phyloP scores from a whole-genome alignment of 2,329 filamentous ascomycete genomes.

The Tolypocladium paradoxum region DNA sequence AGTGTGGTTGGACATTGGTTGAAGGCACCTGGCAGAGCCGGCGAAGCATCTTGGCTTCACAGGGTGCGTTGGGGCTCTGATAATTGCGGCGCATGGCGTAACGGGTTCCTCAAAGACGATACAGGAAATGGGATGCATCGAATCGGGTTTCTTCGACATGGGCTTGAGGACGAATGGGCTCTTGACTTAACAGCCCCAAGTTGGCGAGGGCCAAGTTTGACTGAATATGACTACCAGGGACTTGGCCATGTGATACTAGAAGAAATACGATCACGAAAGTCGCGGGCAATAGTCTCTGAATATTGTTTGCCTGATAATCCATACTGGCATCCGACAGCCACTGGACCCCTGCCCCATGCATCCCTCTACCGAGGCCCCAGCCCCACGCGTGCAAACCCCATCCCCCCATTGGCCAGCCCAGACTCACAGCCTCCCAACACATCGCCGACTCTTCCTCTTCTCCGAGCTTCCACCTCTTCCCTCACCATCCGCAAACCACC shows the following conservation, averaged over 20 bases:
- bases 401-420: slow-evolving; percentile 16
- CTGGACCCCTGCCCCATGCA: slow-evolving; percentile 1
- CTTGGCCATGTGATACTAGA: neutral
- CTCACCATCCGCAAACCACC: slow-evolving; percentile 3
- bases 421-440: neutral
- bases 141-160: neutral
- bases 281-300: neutral
- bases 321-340: slow-evolving; percentile 3
- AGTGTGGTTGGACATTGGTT: neutral
- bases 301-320: neutral
- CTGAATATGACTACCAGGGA: neutral
- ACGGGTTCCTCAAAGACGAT: neutral
- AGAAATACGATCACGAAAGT: neutral
- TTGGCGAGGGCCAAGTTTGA: neutral
- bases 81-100: neutral
- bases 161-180: neutral
- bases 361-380: slow-evolving; percentile 13
- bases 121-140: neutral
- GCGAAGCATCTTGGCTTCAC: neutral
- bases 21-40: neutral
- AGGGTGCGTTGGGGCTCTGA: neutral
- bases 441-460: slow-evolving; percentile 1
- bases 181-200: neutral
- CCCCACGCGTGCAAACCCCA: slow-evolving; percentile 13
- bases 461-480: slow-evolving; percentile 3